Evolutionary conservation across 2,329 filamentous ascomycete genomes (phyloP), one percentile per base, ranked within the genome.

Genomic region (Achaetomium macrosporum): DNA sequence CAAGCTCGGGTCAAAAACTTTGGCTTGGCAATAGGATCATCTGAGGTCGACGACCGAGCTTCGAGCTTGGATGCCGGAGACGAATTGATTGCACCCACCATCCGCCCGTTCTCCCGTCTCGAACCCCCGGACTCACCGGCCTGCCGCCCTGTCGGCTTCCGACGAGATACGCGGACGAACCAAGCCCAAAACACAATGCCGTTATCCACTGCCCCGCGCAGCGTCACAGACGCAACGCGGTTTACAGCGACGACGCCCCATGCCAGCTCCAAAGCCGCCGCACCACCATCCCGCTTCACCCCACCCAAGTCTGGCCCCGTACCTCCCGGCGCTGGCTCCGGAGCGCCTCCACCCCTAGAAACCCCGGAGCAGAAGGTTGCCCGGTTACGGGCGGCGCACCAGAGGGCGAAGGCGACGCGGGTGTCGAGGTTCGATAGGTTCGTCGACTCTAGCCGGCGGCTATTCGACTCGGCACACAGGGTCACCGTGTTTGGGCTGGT

Each of bases 181-280:
- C 19, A 25, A n/a, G 13, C 16, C 19, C 42, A n/a, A 16, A n/a
- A n/a, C 35, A 37, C 50, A 40, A 53, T 61, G 51, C 47, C 53
- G 35, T 45, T 53, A 46, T 42, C 45, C 16, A 50, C 53, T 42
- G 50, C 59, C 59, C 78, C 85, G 56, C 84, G 86, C 66, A 88
- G 82, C 71, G 84, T 87, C 67, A 82, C 81, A 63, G 88, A 91
- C 68, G 88, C 88, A 61, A 93, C 88, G 64, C 84, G 87, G 66
- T 93, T 88, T 70, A 88, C 84, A 15, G 73, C 83, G 25, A 86
- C 82, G 16, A 82, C 78, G 56, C 83, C 83, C 35, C 87, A 90
- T 71, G 87, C 86, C 62, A 78, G 78, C 59, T 81, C 82, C 60
- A 87, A 87, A 67, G 64, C 67, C 37, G 69, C 71, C 25, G 55